A percentile compares a stretch with the other conserved stretches of the same genome.
Conservation (phyloP, 768 basidiomycete genomes). For the Candolleomyces eurysporus region DNA sequence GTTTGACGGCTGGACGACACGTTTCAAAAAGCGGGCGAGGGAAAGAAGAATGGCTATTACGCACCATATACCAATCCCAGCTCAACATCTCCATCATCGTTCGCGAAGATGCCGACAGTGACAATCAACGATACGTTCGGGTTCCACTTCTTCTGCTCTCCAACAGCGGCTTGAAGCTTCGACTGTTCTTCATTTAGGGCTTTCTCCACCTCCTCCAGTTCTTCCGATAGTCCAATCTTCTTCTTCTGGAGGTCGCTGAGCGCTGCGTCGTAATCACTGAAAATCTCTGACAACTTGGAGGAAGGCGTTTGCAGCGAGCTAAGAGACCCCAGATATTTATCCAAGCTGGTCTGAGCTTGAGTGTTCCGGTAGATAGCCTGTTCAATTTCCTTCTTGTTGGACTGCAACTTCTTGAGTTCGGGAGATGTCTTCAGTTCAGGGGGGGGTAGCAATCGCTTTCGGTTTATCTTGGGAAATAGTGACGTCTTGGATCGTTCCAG, state of each 20-base stretch:
- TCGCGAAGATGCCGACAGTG: slow-evolving; percentile 35
- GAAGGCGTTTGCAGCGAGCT: slow-evolving; percentile 27
- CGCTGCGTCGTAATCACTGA: slow-evolving; percentile 29
- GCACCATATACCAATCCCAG: slow-evolving; percentile 37
- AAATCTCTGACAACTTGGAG: slow-evolving; percentile 21
- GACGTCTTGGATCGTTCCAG: slow-evolving; percentile 46
- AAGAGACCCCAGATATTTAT: slow-evolving; percentile 32
- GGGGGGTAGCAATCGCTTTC: slow-evolving; percentile 8
- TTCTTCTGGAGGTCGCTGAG: slow-evolving; percentile 28
- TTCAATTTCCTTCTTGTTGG: slow-evolving; percentile 18
- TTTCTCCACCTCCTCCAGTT: slow-evolving; percentile 20
- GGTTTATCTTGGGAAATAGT: slow-evolving; percentile 22
- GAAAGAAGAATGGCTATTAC: not conserved
- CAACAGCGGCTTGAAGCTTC: slow-evolving; percentile 5
- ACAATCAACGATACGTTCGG: slow-evolving; percentile 24
- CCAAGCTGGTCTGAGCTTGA: slow-evolving; percentile 24
- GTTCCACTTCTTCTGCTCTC: slow-evolving; percentile 10
- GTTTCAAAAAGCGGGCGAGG: not conserved
- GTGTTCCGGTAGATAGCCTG: slow-evolving; percentile 29
- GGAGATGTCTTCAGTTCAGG: slow-evolving; percentile 19
- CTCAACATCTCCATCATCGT: slow-evolving; percentile 31
- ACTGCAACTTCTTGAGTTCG: slow-evolving; percentile 20
- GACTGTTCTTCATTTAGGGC: slow-evolving; percentile 21
- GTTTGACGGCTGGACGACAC: slow-evolving; percentile 17
- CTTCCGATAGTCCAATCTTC: slow-evolving; percentile 21